Conservation (phyloP, 805 yeast genomes). For the Zygosaccharomyces bailii region DNA sequence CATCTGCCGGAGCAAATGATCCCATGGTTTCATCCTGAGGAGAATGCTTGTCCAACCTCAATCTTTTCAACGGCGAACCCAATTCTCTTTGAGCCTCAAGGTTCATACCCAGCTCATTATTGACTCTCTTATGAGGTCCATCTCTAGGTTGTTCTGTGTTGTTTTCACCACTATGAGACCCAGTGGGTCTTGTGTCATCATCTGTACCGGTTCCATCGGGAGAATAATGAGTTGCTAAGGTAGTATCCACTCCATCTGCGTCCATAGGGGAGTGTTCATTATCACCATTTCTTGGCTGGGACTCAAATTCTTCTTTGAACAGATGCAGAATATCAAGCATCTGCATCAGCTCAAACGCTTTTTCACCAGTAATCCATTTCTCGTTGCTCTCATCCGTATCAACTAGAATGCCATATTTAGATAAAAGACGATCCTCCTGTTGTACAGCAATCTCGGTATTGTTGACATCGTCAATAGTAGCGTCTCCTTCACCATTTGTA, state of each 20-base stretch:
- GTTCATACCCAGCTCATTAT: slow-evolving; percentile 8
- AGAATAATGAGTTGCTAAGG: not conserved
- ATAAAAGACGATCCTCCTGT: slow-evolving; percentile 21
- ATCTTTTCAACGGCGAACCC: slow-evolving; percentile 31
- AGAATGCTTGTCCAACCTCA: slow-evolving; percentile 14
- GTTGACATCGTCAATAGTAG: slow-evolving; percentile 2
- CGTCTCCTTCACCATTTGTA: slow-evolving; percentile 5
- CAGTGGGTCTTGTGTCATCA: slow-evolving; percentile 5
- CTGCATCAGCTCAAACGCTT: slow-evolving; percentile 25
- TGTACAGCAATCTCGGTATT: slow-evolving; percentile 12
- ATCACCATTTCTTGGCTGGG: not conserved
- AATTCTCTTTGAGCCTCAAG: slow-evolving; percentile 19
- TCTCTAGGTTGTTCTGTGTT: not conserved
- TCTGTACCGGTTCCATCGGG: slow-evolving; percentile 8
- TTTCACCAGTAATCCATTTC: slow-evolving; percentile 32
- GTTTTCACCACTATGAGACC: not conserved
- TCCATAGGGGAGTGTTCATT: not conserved
- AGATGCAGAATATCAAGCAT: slow-evolving; percentile 18
- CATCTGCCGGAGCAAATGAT: slow-evolving; percentile 1
- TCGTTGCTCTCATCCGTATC: slow-evolving; percentile 29
- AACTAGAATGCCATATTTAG: slow-evolving; percentile 28
- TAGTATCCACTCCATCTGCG: not conserved
- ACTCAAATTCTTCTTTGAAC: slow-evolving; percentile 20
- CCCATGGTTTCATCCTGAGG: slow-evolving; percentile 3
- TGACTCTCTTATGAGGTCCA: slow-evolving; percentile 9